Percentiles rank a stretch among this genome's conserved stretches.
Evolutionary conservation across 2,329 filamentous ascomycete genomes (phyloP).

Genomic region (Sporothrix brunneoviolacea): DNA sequence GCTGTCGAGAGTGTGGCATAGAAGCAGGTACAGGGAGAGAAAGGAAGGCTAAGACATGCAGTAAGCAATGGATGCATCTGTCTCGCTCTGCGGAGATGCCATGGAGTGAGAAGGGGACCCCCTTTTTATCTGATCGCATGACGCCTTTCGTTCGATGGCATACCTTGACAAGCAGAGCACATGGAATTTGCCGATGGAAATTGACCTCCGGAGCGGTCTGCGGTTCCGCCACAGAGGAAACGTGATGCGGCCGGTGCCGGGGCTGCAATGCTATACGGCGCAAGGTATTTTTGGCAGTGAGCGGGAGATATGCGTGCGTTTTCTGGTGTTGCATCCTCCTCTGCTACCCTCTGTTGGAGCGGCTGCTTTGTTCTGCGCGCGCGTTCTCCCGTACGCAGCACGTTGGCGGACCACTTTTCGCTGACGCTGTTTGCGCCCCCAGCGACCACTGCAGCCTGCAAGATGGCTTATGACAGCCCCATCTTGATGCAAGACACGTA

Average conservation of each 20-base stretch:
- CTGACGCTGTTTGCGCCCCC: slow-evolving; percentile 2
- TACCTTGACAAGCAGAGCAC: too few relatives aligned
- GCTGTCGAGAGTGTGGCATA: too few relatives aligned
- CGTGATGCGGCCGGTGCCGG: neutral
- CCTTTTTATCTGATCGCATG: too few relatives aligned
- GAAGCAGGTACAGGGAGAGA: too few relatives aligned
- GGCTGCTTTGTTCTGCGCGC: neutral
- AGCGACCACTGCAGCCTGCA: neutral
- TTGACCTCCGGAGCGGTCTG: neutral
- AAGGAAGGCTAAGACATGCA: too few relatives aligned
- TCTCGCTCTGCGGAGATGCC: too few relatives aligned
- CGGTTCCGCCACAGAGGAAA: neutral
- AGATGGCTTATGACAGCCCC: neutral
- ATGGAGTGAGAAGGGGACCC: too few relatives aligned
- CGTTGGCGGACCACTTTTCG: neutral
- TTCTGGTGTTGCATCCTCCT: neutral
- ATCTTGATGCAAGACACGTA: neutral
- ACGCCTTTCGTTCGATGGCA: too few relatives aligned
- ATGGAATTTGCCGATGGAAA: neutral
- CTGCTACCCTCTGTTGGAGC: neutral
- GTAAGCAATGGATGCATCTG: too few relatives aligned
- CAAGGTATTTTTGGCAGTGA: slow-evolving; percentile 5
- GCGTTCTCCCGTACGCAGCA: too few relatives aligned
- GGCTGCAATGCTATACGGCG: neutral
- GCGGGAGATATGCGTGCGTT: neutral